phyloP scores from a whole-genome alignment of 2,329 filamentous ascomycete genomes.

The Cordyceps javanica region DNA sequence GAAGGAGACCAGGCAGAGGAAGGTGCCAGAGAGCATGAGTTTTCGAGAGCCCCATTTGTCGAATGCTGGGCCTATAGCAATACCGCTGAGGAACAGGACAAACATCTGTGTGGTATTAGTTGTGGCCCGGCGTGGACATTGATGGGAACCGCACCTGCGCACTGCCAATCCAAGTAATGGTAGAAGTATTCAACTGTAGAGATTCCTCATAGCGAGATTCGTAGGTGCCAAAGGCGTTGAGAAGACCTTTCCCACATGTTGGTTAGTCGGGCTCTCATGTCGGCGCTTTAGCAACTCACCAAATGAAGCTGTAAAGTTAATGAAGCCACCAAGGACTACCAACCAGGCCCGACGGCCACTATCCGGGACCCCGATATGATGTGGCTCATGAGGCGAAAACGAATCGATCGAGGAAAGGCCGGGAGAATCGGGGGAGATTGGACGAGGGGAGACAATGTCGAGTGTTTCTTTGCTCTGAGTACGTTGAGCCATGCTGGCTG shows the following conservation, averaged over 20 bases:
- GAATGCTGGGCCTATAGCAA: slow-evolving; percentile 32
- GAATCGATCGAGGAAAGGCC: neutral
- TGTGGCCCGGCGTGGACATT: neutral
- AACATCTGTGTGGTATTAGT: slow-evolving; percentile 26
- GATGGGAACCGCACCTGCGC: slow-evolving; percentile 18
- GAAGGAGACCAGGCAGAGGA: slow-evolving; percentile 31
- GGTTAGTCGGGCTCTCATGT: neutral
- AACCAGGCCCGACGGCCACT: slow-evolving; percentile 26
- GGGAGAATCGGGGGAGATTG: neutral
- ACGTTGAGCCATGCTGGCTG: neutral
- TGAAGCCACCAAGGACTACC: slow-evolving; percentile 26
- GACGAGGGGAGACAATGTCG: slow-evolving; percentile 7
- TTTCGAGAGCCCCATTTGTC: slow-evolving; percentile 33
- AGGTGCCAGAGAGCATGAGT: slow-evolving; percentile 29
- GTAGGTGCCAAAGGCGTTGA: slow-evolving; percentile 47
- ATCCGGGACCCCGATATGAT: slow-evolving; percentile 17
- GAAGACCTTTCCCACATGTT: slow-evolving; percentile 18
- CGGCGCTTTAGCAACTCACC: slow-evolving; percentile 17
- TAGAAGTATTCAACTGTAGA: slow-evolving; percentile 25
- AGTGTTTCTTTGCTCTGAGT: neutral
- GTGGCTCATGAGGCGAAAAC: neutral
- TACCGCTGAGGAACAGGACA: slow-evolving; percentile 32
- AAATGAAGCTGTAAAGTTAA: slow-evolving; percentile 23
- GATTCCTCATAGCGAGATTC: slow-evolving; percentile 44
- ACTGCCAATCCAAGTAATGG: slow-evolving; percentile 37